Evolutionary conservation across 352 stramenopile species (phyloP).

Genomic region (Halophytophthora batemanensis): DNA sequence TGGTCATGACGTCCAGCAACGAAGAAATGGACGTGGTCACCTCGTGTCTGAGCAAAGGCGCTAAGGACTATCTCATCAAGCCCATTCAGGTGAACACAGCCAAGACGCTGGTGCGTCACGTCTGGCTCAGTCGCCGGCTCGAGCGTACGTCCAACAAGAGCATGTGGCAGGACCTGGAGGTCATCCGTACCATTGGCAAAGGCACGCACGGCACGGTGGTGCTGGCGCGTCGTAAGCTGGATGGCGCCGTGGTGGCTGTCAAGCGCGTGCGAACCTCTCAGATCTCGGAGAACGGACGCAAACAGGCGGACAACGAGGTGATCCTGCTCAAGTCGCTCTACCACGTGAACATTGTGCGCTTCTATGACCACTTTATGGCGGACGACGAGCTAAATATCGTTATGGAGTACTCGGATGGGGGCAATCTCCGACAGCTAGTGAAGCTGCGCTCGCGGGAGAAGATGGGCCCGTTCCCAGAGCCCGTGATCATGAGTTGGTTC

Average conservation of each 20-base stretch:
- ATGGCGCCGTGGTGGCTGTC: conserved; percentile 79
- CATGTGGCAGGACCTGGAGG: conserved; percentile 84
- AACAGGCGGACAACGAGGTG: conserved; percentile 87
- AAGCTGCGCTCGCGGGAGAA: conserved; percentile 77
- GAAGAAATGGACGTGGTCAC: conserved; percentile 90
- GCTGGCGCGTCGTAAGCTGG: conserved; percentile 66
- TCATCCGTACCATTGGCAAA: conserved; percentile 85
- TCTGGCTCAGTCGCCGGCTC: conserved; percentile 77
- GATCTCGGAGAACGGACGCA: conserved; percentile 81
- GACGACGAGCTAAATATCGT: conserved; percentile 89
- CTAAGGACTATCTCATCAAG: conserved; percentile 91
- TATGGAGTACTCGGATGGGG: conserved; percentile 86
- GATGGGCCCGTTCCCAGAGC: conserved; percentile 79
- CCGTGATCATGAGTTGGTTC: conserved; percentile 87
- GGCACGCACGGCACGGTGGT: conserved; percentile 85
- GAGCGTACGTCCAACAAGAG: conserved; percentile 62
- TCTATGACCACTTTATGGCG: conserved; percentile 86
- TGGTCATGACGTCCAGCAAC: conserved; percentile 90
- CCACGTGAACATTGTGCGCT: conserved; percentile 89
- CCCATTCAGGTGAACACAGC: conserved; percentile 88
- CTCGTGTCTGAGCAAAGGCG: conserved; percentile 83
- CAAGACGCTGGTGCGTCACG: conserved; percentile 87
- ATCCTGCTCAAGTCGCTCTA: conserved; percentile 88
- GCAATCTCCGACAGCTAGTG: conserved; percentile 80
- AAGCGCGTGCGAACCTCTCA: conserved; percentile 80